Evolutionary conservation across 257 asterid genomes (phyloP).

Genomic region (Perilla frutescens): DNA sequence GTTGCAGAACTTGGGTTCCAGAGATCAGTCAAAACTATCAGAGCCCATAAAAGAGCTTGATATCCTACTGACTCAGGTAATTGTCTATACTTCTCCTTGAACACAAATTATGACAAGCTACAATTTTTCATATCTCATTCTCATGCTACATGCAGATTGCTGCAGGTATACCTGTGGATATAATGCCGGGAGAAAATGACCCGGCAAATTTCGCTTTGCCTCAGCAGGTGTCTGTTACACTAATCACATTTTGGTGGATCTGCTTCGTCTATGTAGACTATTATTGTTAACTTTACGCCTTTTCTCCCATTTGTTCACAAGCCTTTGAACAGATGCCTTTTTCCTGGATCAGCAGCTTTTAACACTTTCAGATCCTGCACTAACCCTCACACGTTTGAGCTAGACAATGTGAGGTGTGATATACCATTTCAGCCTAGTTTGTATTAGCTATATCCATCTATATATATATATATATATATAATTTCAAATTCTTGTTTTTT

Average conservation of each 20-base stretch:
- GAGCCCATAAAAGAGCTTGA: constrained; percentile 93
- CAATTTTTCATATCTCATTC: constrained; percentile 31
- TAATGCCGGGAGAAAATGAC: constrained; percentile 89
- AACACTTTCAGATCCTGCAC: constrained; percentile 97
- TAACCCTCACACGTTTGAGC: constrained; percentile 91
- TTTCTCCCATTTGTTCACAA: constrained; percentile 35
- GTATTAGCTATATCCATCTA: neutral
- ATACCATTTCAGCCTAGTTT: constrained; percentile 13
- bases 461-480: neutral
- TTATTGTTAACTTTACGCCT: constrained; percentile 25
- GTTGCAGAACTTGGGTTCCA: constrained; percentile 74
- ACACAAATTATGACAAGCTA: constrained; percentile 21
- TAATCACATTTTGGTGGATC: constrained; percentile 25
- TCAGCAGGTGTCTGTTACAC: constrained; percentile 68
- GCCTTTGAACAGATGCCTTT: constrained; percentile 91
- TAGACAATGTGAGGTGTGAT: constrained; percentile 81
- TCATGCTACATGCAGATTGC: constrained; percentile 64
- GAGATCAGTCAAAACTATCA: constrained; percentile 76
- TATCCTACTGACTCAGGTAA: constrained; percentile 88
- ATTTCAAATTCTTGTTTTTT: constrained; percentile 28
- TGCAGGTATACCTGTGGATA: constrained; percentile 77
- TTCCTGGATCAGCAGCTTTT: constrained; percentile 87
- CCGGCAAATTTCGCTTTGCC: constrained; percentile 94
- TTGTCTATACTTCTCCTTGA: constrained; percentile 20
- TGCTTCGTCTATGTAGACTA: neutral